These are phyloP conservation scores for Coemansia furcata DNA, from an alignment of 192 early-diverging fungal genomes.

Conservation along the genomic window DNA sequence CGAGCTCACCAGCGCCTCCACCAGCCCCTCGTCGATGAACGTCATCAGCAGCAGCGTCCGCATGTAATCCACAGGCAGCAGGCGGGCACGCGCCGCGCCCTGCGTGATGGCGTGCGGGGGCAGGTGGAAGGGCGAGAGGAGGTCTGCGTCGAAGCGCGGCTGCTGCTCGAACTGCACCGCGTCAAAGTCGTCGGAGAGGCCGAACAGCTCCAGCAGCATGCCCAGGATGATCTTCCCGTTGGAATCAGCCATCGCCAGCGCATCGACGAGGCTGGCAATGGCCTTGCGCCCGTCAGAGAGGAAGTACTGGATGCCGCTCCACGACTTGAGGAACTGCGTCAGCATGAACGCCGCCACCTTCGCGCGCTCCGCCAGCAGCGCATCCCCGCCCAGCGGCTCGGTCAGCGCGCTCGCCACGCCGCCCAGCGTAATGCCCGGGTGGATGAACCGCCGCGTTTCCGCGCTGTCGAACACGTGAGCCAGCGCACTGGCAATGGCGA, in stretches of 20 bases:
- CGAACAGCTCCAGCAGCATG: constrained; percentile 54
- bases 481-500: constrained; percentile 38
- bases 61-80: constrained; percentile 46
- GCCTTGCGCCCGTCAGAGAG: constrained; percentile 37
- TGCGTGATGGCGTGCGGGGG: constrained; percentile 35
- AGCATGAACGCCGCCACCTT: constrained; percentile 49
- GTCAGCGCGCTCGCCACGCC: constrained; percentile 45
- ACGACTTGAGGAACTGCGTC: constrained; percentile 53
- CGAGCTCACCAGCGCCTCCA: constrained; percentile 43
- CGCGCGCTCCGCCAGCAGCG: constrained; percentile 44
- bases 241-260: constrained; percentile 37
- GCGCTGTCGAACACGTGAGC: constrained; percentile 39
- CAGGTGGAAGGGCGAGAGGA: constrained; percentile 40
- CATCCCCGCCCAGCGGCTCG: constrained; percentile 38
- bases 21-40: constrained; percentile 54
- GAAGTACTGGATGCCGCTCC: constrained; percentile 56
- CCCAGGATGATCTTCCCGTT: constrained; percentile 49
- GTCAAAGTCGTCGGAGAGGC: constrained; percentile 49
- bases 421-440: constrained; percentile 40
- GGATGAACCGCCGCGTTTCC: constrained; percentile 31
- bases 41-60: constrained; percentile 51
- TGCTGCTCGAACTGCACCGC: constrained; percentile 50
- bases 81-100: constrained; percentile 26
- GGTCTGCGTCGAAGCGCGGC: constrained; percentile 47
- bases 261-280: constrained; percentile 29